Conservation (phyloP, 2,329 filamentous ascomycete genomes). For the Fusarium brachygibbosum region DNA sequence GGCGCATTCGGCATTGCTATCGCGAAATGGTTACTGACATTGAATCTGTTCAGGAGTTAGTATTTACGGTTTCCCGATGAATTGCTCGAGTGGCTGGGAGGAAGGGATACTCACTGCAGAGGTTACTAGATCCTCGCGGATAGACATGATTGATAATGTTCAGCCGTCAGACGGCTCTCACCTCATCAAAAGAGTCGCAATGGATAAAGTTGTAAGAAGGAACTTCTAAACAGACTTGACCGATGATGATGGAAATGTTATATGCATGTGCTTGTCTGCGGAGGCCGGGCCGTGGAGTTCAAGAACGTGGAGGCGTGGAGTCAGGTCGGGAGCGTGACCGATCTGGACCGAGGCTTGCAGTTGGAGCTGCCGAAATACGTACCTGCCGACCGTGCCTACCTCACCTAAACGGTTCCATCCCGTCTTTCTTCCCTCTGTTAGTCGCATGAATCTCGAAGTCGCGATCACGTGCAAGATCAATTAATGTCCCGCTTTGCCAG, state of each 20-base stretch:
- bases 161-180: slow-evolving; percentile 40
- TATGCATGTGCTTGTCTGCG: slow-evolving; percentile 51
- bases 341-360: slow-evolving; percentile 53
- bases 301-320: slow-evolving; percentile 43
- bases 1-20: slow-evolving; percentile 2
- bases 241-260: slow-evolving; percentile 40
- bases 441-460: slow-evolving; percentile 2
- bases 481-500: slow-evolving; percentile 20
- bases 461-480: slow-evolving; percentile 31
- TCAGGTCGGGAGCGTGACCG: slow-evolving; percentile 48
- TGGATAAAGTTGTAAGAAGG: slow-evolving; percentile 15
- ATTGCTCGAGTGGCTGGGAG: slow-evolving; percentile 14
- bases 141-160: slow-evolving; percentile 71
- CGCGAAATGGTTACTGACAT: slow-evolving; percentile 55
- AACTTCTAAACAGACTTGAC: slow-evolving; percentile 13
- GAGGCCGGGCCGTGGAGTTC: slow-evolving; percentile 39
- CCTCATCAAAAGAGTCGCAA: slow-evolving; percentile 42
- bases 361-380: slow-evolving; percentile 36
- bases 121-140: slow-evolving; percentile 91
- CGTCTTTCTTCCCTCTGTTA: neutral
- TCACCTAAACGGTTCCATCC: neutral
- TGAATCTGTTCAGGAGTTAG: slow-evolving; percentile 53
- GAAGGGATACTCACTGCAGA: slow-evolving; percentile 73
- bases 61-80: slow-evolving; percentile 18
- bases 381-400: slow-evolving; percentile 12